Evolutionary conservation across 2,329 filamentous ascomycete species (phyloP), one percentile per base, ranked within the genome.

Genomic region (Ophiocordyceps australis): DNA sequence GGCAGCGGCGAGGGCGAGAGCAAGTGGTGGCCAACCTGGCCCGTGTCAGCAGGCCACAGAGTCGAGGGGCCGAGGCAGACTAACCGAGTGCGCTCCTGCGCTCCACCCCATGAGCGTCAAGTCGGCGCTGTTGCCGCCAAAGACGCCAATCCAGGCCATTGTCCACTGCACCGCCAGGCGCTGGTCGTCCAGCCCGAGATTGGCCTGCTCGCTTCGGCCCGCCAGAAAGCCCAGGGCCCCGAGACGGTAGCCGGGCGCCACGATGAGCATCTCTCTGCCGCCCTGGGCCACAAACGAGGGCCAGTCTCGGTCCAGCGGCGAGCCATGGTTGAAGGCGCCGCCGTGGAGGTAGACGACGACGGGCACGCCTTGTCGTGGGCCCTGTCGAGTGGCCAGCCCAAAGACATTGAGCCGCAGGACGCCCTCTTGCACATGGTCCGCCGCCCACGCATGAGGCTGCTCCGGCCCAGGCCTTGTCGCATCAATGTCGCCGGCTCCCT

Each of bases 221-320:
- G 66, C 61, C 16, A 80, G 46, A 46, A 86, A 82, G 0, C 79
- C 79, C 39, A 81, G 55, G 5, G 67, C 62, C 3, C 70, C 69
- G 25, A 79, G 57, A 8, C 75, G 60, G 45, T 78, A 70, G 45
- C 65, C 67, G 41, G 74, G 63, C 41, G 57, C 64, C 26, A 74
- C 57, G 18, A 54, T 65, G 22, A 78, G 52, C 26, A 77, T 48
- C 8, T 61, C 60, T 24, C 8, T 16, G 23, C 49, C 47, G 3
- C 59, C 47, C 51, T 63, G 74, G 5, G 62, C 56, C 10, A 74
- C 62, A 47, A 78, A 67, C 19, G 63, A 64, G 1, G 57, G 60
- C 33, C 74, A 65, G 39, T 77, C 61, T 29, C 74, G 57, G 49
- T 63, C 61, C 17, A 51, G 40, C 26, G 63, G 57, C 36, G 46